These are phyloP conservation scores for Aspergillus jensenii DNA, from an alignment of 2,329 filamentous ascomycete genomes.

Conservation along the genomic window DNA sequence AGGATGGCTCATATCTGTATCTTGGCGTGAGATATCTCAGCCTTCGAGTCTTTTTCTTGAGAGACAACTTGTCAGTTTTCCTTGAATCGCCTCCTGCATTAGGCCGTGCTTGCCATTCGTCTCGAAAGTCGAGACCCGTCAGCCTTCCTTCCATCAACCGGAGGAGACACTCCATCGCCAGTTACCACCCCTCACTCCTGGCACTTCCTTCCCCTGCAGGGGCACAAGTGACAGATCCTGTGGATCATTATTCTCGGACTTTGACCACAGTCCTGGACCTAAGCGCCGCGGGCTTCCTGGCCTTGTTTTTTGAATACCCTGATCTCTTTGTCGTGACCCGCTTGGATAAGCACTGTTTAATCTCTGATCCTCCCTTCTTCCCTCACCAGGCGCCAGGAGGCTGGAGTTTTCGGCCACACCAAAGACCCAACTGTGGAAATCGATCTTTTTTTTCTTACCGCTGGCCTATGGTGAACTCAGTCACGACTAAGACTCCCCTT, in stretches of 20 bases:
- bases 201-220: conserved; percentile 14
- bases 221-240: conserved; percentile 21
- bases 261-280: conserved; percentile 17
- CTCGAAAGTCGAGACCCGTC: conserved; percentile 11
- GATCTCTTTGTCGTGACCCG: conserved; percentile 19
- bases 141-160: conserved; percentile 9
- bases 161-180: conserved; percentile 8
- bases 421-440: conserved; percentile 20
- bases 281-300: conserved; percentile 14
- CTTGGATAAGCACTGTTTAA: conserved; percentile 25
- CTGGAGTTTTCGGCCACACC: conserved; percentile 13
- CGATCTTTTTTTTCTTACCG: conserved; percentile 18
- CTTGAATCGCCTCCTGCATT: conserved; percentile 18
- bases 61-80: conserved; percentile 4
- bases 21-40: conserved; percentile 19
- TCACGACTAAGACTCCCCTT: conserved; percentile 18
- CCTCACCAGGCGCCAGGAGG: conserved; percentile 18
- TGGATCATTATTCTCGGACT: conserved; percentile 19
- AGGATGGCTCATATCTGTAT: conserved; percentile 11
- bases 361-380: conserved; percentile 21
- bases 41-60: conserved; percentile 11
- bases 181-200: conserved; percentile 14
- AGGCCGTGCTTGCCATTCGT: conserved; percentile 20
- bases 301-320: conserved; percentile 33
- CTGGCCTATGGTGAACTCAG: conserved; percentile 18